phyloP scores from a whole-genome alignment of 139 green algal genomes.

The Haematococcus sp. region DNA sequence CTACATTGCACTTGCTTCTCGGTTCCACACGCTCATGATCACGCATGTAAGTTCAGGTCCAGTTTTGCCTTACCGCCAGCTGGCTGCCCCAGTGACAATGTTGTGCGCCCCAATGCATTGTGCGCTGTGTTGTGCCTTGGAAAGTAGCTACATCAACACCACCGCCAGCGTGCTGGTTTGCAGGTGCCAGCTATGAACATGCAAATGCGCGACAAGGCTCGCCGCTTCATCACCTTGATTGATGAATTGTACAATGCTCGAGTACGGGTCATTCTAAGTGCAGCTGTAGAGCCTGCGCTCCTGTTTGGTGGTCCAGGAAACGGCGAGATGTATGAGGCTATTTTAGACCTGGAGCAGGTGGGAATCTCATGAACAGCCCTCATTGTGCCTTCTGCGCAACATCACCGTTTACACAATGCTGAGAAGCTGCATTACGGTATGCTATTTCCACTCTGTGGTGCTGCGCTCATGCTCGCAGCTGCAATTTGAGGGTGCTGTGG shows the following conservation, averaged over 20 bases:
- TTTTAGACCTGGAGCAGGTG: constrained; percentile 69
- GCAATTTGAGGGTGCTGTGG: constrained; percentile 80
- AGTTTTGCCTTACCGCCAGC: no score
- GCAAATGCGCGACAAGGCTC: constrained; percentile 70
- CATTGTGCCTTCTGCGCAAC: no score
- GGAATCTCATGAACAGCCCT: no score
- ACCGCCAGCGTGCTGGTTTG: no score
- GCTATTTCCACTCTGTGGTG: no score
- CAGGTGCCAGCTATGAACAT: constrained; percentile 71
- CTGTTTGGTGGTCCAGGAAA: constrained; percentile 56
- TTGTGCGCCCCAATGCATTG: no score
- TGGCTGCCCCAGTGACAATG: no score
- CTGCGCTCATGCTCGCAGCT: no score
- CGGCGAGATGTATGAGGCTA: constrained; percentile 30
- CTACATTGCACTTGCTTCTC: constrained; percentile 72
- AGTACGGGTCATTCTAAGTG: constrained; percentile 25
- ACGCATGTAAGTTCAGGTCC: constrained; percentile 10
- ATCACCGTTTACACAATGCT: no score
- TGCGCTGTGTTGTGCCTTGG: no score
- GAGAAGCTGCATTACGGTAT: no score
- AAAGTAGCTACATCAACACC: no score
- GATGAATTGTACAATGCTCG: constrained; percentile 78
- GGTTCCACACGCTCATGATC: constrained; percentile 80
- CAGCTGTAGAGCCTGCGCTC: constrained; percentile 51
- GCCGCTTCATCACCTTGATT: constrained; percentile 88